Base-by-base conservation (phyloP, 768 basidiomycete genomes). In the Megacollybia marginata region DNA sequence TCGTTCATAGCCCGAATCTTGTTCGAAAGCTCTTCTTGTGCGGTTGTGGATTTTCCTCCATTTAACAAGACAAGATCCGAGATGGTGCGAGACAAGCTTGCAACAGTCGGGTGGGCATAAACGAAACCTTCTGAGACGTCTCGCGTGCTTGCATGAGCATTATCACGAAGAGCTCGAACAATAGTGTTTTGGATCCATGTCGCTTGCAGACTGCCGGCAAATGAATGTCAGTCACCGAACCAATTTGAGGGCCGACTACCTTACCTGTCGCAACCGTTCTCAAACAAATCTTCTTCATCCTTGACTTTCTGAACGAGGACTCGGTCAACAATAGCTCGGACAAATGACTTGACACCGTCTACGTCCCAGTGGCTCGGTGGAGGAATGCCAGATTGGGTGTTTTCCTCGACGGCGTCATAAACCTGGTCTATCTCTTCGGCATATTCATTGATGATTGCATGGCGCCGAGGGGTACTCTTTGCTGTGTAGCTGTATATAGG, bases 201-300 rank as follows among this genome's bases (percentile, higher is more conserved):
- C 20, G 62, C 62, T 49, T 65, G 62, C 3, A 44, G 44, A 31
- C 44, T 23, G 11, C 44, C 3, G 23, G 23, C 44, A 13, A 2
- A 45, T 45, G n/a, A 2, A 45, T 45, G n/a, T n/a, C 20, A 13
- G 13, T n/a, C 13, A 9, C 5, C 44, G 15, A 28, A n/a, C 15
- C n/a, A n/a, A 6, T 45, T 45, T 10, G n/a, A 45, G 44, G 13
- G 10, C 4, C 15, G n/a, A 45, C 13, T 45, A 23, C 13, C 44
- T 13, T 33, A 69, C 67, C 69, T 69, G 46, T 73, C 72, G 47
- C 69, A 69, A 5, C 73, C 71, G 33, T 65, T 52, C 42, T 64
- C 62, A 51, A 74, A 73, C 20, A 75, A 46, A 44, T 73, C 69
- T 18, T 63, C 65, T 1, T 59, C 54, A 43, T 70, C 69, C 1